Percentiles rank a stretch among this genome's conserved stretches.
phyloP scores from a whole-genome alignment of 345 rosid species.

The Hypericum androsaemum region DNA sequence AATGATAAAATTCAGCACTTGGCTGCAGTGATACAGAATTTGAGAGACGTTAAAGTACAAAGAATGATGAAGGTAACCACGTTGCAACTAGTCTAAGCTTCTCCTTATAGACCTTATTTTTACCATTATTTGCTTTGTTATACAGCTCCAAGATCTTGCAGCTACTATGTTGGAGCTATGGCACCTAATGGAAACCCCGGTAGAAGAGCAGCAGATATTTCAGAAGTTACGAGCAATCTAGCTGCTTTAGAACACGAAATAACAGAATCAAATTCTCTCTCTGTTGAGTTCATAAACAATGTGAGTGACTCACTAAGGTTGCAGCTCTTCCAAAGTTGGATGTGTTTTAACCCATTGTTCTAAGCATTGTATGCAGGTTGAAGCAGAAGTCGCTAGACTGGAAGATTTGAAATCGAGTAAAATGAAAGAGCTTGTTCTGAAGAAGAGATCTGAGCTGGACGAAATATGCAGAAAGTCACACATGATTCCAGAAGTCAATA shows the following conservation, averaged over 20 bases:
- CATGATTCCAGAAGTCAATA: constrained; percentile 54
- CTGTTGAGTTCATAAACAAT: constrained; percentile 58
- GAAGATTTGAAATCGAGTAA: constrained; percentile 87
- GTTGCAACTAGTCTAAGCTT: no score
- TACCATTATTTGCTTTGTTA: not conserved
- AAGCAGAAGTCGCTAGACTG: constrained; percentile 75
- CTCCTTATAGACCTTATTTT: no score
- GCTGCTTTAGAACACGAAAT: constrained; percentile 96
- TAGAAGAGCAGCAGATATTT: constrained; percentile 88
- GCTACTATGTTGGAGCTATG: constrained; percentile 87
- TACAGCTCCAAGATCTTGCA: constrained; percentile 96
- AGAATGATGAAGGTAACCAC: constrained; percentile 74
- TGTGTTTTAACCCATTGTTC: not conserved
- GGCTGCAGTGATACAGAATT: constrained; percentile 34
- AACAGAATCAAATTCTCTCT: constrained; percentile 73
- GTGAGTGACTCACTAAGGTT: constrained; percentile 36
- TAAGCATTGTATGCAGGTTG: constrained; percentile 42
- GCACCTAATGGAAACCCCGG: constrained; percentile 97
- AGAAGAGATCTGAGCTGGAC: constrained; percentile 80
- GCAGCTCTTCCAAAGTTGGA: no score
- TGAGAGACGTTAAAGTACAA: constrained; percentile 64
- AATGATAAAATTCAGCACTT: constrained; percentile 45
- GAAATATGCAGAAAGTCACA: constrained; percentile 90
- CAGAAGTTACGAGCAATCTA: constrained; percentile 81
- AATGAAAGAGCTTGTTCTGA: constrained; percentile 94